Evolutionary conservation across 352 stramenopile species (phyloP).

Genomic region (Pythium aristosporum): DNA sequence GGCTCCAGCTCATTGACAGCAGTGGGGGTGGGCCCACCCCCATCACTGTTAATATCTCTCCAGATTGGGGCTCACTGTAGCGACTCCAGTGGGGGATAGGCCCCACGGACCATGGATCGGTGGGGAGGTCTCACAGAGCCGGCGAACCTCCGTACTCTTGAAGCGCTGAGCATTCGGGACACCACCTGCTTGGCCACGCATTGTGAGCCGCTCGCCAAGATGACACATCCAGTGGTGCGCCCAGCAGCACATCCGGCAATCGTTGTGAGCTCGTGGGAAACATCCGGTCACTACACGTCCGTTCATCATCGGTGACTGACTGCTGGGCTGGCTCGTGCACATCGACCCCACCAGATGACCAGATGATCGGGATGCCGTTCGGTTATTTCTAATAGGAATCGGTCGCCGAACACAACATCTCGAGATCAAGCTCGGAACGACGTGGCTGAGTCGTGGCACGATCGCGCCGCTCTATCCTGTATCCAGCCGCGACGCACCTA

Average conservation of each 20-base stretch:
- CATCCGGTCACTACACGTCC: conserved; percentile 8
- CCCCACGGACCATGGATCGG: no score
- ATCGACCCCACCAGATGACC: background rate
- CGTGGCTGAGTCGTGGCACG: no score
- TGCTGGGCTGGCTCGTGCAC: background rate
- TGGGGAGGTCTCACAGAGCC: no score
- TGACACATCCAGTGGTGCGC: conserved; percentile 21
- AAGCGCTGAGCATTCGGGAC: background rate
- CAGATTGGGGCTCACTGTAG: no score
- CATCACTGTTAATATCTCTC: no score
- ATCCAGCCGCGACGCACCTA: no score
- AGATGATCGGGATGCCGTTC: background rate
- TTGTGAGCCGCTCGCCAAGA: background rate
- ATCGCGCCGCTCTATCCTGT: no score
- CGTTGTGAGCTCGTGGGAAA: conserved; percentile 21
- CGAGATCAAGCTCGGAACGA: no score
- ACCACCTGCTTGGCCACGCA: background rate
- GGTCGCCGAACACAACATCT: background rate
- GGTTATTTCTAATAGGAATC: background rate
- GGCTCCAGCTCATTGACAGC: no score
- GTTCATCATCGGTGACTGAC: background rate
- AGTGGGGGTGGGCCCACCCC: no score
- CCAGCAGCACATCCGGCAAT: conserved; percentile 5
- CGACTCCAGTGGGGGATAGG: no score
- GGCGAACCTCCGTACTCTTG: no score